Base-by-base conservation (phyloP, 331 rosid genomes). In the Quercus phellos region DNA sequence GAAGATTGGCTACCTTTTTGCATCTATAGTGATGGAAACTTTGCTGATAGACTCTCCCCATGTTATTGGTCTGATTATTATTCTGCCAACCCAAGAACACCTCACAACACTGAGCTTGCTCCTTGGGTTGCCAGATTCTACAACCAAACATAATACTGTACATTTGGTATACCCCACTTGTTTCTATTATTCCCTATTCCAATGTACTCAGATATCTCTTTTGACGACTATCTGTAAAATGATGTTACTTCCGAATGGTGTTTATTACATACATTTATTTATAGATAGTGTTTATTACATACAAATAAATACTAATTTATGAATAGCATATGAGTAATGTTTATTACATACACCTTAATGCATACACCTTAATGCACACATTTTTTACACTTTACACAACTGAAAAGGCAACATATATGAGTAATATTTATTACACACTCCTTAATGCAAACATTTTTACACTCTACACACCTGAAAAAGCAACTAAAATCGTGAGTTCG, bases 111-210 rank as follows among this genome's bases (percentile, higher is more conserved):
- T 43, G 21, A 87, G 51, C 97, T 91, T 80, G 96, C 98, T 78
- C 97, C 96, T 60, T 93, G 98, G 98, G 97, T 91, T 10, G 87
- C 97, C 60, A 85, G 81, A 80, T 91, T 90, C 81, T 91, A 93
- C 80, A 87, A 77, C 76, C 74, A 71, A 73, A 74, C 63, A 68
- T 76, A 61, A 80, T 55, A 30, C 64, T 1, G 2, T 9, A 56
- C 63, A 8, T 6, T 3, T 56, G 9, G 42, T 10, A 27, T 69
- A 30, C 34, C 66, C 46, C 50, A 7, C n/a, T 17, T 17, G 51
- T 66, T 63, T 16, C 68, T 61, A 32, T 30, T 61, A 32, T 30
- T 6, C 3, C 34, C 7, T 43, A 17, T 29, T 14, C 70, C 5
- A 6, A 4, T 19, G 3, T 13, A 22, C 43, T 43, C 51, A 10